These are phyloP conservation scores for Trichoderma virens DNA, from an alignment of 495 filamentous ascomycete genomes.

Conservation along the genomic window DNA sequence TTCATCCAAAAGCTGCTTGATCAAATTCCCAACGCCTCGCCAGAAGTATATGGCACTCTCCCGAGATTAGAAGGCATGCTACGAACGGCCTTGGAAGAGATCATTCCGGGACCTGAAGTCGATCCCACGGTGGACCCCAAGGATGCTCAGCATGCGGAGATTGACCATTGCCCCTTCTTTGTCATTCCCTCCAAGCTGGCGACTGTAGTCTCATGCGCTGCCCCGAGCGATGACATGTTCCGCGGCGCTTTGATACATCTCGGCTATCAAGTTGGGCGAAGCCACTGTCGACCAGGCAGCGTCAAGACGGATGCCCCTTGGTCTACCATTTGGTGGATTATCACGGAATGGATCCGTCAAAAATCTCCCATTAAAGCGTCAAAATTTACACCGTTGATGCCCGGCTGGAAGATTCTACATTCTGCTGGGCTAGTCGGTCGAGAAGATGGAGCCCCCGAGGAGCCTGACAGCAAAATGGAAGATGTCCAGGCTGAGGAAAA, in stretches of 20 bases:
- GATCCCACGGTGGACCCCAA: constrained; percentile 18
- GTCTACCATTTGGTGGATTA: constrained; percentile 83
- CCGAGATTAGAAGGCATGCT: constrained; percentile 87
- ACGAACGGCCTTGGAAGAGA: constrained; percentile 74
- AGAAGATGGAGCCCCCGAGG: constrained; percentile 18
- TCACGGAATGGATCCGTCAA: constrained; percentile 83
- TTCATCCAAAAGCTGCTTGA: constrained; percentile 73
- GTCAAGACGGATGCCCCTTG: constrained; percentile 89
- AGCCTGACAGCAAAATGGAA: constrained; percentile 13
- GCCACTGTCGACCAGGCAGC: constrained; percentile 79
- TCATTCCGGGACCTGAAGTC: constrained; percentile 17
- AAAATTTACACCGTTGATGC: constrained; percentile 55
- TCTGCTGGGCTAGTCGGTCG: constrained; percentile 2
- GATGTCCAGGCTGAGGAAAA: neutral
- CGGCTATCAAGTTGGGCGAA: constrained; percentile 74
- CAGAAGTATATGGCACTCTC: constrained; percentile 65
- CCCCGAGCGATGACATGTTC: constrained; percentile 62
- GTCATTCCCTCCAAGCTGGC: constrained; percentile 66
- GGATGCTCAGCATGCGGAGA: constrained; percentile 44
- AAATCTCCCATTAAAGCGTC: constrained; percentile 63
- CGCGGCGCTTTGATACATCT: constrained; percentile 71
- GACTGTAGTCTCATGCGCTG: constrained; percentile 66
- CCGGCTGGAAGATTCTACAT: constrained; percentile 54
- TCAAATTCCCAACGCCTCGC: constrained; percentile 52
- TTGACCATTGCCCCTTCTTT: constrained; percentile 77